Conservation (phyloP, 331 rosid species). For the Prunus yedoensis region DNA sequence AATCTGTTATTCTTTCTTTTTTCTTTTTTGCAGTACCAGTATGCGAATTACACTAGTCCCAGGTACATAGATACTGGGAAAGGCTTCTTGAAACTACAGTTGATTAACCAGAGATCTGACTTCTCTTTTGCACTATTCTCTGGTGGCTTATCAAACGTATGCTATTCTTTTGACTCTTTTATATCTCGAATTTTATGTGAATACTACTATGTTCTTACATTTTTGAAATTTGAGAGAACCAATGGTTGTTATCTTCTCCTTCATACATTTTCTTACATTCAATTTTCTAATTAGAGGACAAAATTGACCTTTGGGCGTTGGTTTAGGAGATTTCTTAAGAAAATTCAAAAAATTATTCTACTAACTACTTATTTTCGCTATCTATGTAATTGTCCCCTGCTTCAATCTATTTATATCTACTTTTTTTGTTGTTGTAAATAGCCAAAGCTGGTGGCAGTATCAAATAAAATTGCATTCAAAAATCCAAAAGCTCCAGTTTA, state of each 20-base stretch:
- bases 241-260: no score
- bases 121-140: conserved; percentile 75
- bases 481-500: no score
- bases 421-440: no score
- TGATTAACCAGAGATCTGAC: conserved; percentile 91
- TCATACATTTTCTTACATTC: background rate
- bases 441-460: no score
- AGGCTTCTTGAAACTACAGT: conserved; percentile 61
- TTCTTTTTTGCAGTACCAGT: conserved; percentile 53
- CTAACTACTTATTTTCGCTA: no score
- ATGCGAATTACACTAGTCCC: conserved; percentile 65
- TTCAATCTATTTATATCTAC: no score
- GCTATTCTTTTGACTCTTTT: background rate
- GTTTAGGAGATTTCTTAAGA: background rate
- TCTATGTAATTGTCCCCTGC: background rate
- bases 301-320: background rate
- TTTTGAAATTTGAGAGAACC: background rate
- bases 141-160: conserved; percentile 74
- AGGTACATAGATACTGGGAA: conserved; percentile 51
- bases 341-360: no score
- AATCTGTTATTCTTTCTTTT: conserved; percentile 3
- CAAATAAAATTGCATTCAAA: no score
- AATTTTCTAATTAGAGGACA: background rate
- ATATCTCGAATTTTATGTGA: background rate
- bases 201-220: background rate